A percentile compares a stretch with the other conserved stretches of the same genome.
phyloP scores from a whole-genome alignment of 176 grass and related monocot genomes.

The Oryza officinalis region DNA sequence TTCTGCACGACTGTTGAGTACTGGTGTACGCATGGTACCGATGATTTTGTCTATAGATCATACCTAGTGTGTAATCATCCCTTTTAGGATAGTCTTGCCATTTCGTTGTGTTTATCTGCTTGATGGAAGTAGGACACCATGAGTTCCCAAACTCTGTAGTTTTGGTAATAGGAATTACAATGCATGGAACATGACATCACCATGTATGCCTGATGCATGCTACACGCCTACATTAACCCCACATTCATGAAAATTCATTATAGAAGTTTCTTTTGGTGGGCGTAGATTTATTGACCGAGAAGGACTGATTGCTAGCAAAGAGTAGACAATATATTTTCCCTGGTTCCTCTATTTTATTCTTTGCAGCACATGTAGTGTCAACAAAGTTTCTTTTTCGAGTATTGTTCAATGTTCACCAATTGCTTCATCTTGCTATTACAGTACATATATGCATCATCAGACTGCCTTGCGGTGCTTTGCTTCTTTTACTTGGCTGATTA shows the following conservation, averaged over 20 bases:
- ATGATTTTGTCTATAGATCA: not conserved
- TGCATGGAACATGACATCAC: not conserved
- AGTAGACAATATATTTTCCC: not conserved
- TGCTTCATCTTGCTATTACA: not conserved
- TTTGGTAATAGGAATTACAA: not conserved
- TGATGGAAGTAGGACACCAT: not conserved
- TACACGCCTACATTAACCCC: not conserved
- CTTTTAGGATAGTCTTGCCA: not conserved
- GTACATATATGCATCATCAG: not conserved
- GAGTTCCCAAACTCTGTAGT: not conserved
- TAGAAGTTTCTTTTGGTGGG: not conserved
- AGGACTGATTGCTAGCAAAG: slow-evolving; percentile 1
- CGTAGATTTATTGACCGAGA: not conserved
- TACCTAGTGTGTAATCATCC: not conserved
- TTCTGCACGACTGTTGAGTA: not conserved
- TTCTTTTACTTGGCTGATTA: slow-evolving; percentile 1
- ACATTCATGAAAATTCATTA: not conserved
- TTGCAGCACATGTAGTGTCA: not conserved
- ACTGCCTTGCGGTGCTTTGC: not conserved
- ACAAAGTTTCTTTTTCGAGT: not conserved
- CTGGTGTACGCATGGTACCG: not conserved
- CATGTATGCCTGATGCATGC: not conserved
- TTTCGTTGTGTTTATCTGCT: slow-evolving; percentile 2
- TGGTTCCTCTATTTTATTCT: not conserved
- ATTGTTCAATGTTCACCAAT: not conserved